Evolutionary conservation across 495 filamentous ascomycete species (phyloP).

Genomic region (Xylaria acuta): DNA sequence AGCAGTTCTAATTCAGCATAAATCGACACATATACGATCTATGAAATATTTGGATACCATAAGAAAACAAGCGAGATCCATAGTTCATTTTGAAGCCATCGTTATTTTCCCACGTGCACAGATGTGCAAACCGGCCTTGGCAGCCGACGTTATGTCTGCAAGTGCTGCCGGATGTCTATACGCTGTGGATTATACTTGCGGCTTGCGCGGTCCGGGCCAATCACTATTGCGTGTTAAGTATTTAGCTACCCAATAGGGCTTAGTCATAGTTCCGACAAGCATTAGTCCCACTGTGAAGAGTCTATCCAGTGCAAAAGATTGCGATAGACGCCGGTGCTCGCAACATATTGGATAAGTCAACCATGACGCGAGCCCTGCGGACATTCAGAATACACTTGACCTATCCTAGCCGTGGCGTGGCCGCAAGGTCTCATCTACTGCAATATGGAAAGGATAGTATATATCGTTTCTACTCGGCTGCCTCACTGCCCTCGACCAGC

Average conservation of each 20-base stretch:
- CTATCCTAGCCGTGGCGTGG: neutral
- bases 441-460: conserved; percentile 10
- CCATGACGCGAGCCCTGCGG: conserved; percentile 17
- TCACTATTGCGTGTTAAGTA: neutral
- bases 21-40: neutral
- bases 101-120: neutral
- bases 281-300: neutral
- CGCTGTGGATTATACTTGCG: neutral
- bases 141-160: neutral
- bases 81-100: neutral
- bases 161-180: neutral
- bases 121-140: too few species aligned
- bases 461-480: conserved; percentile 23
- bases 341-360: conserved; percentile 4
- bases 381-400: conserved; percentile 16
- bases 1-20: neutral
- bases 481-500: conserved; percentile 20
- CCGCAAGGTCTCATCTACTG: neutral
- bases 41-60: neutral
- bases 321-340: conserved; percentile 14
- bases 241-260: neutral
- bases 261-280: neutral
- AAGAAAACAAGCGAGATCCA: neutral
- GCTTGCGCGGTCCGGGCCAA: too few species aligned
- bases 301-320: conserved; percentile 3